A percentile compares a stretch with the other conserved stretches of the same genome.
Conservation (phyloP, 768 basidiomycete genomes). For the Tubosaeta brunneosetosa region DNA sequence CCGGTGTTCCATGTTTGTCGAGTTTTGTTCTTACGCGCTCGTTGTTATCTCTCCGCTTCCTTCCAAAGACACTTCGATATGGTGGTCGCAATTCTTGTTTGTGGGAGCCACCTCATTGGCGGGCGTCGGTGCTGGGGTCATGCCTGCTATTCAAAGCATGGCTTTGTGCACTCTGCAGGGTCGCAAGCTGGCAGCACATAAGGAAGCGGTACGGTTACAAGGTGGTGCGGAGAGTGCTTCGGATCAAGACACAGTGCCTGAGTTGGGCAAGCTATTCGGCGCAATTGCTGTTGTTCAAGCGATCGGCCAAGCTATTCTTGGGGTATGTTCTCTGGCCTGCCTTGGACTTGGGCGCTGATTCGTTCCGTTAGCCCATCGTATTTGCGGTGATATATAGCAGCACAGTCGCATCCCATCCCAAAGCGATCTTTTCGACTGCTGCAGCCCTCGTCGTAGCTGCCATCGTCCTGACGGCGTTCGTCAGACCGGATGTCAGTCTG, state of each 20-base stretch:
- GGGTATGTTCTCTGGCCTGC: constrained; percentile 28
- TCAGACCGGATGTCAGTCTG: constrained; percentile 33
- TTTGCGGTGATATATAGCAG: constrained; percentile 64
- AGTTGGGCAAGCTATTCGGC: constrained; percentile 60
- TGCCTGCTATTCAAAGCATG: constrained; percentile 67
- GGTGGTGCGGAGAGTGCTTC: neutral
- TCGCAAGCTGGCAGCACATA: constrained; percentile 20
- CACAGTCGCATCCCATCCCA: constrained; percentile 61
- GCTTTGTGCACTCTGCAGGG: constrained; percentile 60
- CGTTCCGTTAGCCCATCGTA: constrained; percentile 51
- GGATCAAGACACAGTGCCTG: constrained; percentile 32
- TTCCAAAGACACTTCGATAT: constrained; percentile 23
- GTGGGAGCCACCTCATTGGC: constrained; percentile 57
- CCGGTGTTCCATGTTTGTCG: constrained; percentile 59
- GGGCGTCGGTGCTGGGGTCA: constrained; percentile 63
- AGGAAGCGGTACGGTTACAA: constrained; percentile 32
- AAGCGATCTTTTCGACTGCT: constrained; percentile 63
- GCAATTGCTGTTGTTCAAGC: constrained; percentile 67
- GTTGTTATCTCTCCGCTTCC: constrained; percentile 51
- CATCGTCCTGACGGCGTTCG: constrained; percentile 42
- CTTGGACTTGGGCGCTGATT: constrained; percentile 9
- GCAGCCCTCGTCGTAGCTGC: constrained; percentile 49
- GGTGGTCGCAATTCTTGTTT: constrained; percentile 43
- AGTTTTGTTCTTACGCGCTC: constrained; percentile 58
- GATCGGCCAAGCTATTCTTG: constrained; percentile 56